A percentile compares a stretch with the other conserved stretches of the same genome.
phyloP scores from a whole-genome alignment of 2,329 filamentous ascomycete genomes.

The Tolypocladium sp. region DNA sequence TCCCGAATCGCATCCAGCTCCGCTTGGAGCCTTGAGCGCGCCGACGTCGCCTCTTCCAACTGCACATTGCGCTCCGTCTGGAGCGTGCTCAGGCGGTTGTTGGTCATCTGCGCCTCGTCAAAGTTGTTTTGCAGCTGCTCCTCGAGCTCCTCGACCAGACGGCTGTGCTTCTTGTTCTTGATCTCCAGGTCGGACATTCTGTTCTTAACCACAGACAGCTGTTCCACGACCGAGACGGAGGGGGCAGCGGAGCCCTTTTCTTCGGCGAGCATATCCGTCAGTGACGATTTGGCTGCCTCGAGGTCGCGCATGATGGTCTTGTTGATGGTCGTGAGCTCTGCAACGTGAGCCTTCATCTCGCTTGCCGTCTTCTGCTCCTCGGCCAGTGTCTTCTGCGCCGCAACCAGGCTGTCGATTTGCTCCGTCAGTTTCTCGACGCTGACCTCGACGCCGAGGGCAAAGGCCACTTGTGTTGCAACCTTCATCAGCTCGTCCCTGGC shows the following conservation, averaged over 20 bases:
- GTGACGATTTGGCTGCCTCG: slow-evolving; percentile 46
- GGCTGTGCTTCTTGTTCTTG: slow-evolving; percentile 81
- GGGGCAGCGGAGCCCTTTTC: slow-evolving; percentile 28
- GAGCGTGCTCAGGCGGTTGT: slow-evolving; percentile 76
- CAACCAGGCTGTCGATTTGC: slow-evolving; percentile 47
- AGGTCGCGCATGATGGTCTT: slow-evolving; percentile 53
- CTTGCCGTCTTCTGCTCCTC: slow-evolving; percentile 49
- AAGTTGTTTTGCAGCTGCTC: slow-evolving; percentile 93
- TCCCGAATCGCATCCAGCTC: slow-evolving; percentile 60
- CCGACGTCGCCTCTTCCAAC: slow-evolving; percentile 68
- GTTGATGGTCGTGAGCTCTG: slow-evolving; percentile 48
- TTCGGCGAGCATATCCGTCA: slow-evolving; percentile 46
- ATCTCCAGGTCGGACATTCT: slow-evolving; percentile 53
- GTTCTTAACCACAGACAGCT: slow-evolving; percentile 54
- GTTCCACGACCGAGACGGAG: slow-evolving; percentile 40
- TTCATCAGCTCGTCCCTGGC: slow-evolving; percentile 59
- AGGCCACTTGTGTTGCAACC: slow-evolving; percentile 53
- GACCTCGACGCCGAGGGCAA: slow-evolving; percentile 51
- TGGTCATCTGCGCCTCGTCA: slow-evolving; percentile 79
- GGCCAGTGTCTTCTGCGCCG: slow-evolving; percentile 49
- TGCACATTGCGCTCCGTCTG: slow-evolving; percentile 66
- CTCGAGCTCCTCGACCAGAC: slow-evolving; percentile 89
- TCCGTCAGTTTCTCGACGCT: slow-evolving; percentile 60
- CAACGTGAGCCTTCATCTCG: slow-evolving; percentile 46
- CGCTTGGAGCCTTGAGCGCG: slow-evolving; percentile 51